phyloP scores from a whole-genome alignment of 768 basidiomycete genomes.

The Lentinula detonsa region DNA sequence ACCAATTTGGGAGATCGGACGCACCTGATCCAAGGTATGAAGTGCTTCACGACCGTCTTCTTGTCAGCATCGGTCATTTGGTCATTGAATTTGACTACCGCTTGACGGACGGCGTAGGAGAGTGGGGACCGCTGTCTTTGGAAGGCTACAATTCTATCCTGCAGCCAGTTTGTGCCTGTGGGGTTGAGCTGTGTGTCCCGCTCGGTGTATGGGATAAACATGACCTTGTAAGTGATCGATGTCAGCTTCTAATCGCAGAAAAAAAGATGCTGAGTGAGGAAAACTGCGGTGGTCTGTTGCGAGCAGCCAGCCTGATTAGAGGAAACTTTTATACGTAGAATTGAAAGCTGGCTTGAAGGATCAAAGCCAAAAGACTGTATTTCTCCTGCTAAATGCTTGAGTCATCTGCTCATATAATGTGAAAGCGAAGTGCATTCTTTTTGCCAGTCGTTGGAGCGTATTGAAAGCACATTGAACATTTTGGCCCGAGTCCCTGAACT shows the following conservation, averaged over 20 bases:
- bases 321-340: too few species aligned
- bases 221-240: neutral
- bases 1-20: neutral
- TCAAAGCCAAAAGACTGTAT: too few species aligned
- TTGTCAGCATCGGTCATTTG: neutral
- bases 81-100: neutral
- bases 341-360: too few species aligned
- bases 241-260: neutral
- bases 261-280: neutral
- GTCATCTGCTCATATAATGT: too few species aligned
- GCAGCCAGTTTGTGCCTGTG: neutral
- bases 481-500: too few species aligned
- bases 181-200: neutral
- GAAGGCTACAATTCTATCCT: neutral
- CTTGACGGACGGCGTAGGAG: neutral
- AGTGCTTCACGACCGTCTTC: neutral
- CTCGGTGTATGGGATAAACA: neutral
- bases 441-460: too few species aligned
- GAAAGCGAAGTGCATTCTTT: too few species aligned
- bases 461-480: too few species aligned
- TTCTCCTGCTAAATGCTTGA: too few species aligned
- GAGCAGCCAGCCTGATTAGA: too few species aligned
- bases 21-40: neutral
- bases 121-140: neutral
- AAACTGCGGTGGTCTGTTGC: neutral